Evolutionary conservation across 108 stramenopile species (phyloP).

Genomic region (Skeletonema potamos): DNA sequence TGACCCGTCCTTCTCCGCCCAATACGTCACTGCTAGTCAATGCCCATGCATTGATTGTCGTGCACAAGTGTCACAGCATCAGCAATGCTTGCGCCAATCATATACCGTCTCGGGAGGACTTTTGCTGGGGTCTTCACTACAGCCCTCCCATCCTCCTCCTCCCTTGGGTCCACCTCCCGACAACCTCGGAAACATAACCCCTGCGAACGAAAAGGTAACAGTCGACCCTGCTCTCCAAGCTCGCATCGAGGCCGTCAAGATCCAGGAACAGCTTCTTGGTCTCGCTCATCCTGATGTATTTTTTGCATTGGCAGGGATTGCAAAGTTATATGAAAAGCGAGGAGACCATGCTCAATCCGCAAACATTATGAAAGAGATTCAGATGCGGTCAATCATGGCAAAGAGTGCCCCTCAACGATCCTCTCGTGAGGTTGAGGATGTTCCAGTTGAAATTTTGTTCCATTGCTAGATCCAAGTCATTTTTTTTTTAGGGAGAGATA

Average conservation of each 20-base stretch:
- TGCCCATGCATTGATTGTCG: not conserved
- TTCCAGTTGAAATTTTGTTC: constrained; percentile 23
- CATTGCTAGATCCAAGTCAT: not conserved
- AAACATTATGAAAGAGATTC: constrained; percentile 20
- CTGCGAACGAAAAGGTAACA: not conserved
- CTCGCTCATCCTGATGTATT: constrained; percentile 53
- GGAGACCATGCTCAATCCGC: constrained; percentile 23
- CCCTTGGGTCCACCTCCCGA: not conserved
- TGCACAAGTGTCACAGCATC: not conserved
- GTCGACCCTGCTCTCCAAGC: constrained; percentile 33
- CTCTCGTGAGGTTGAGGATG: not conserved
- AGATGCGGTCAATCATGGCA: constrained; percentile 18
- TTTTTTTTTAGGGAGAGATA: not conserved
- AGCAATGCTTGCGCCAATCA: not conserved
- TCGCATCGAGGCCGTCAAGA: constrained; percentile 35
- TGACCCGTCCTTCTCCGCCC: not conserved
- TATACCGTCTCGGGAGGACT: not conserved
- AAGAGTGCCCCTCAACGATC: constrained; percentile 12
- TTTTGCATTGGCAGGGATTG: constrained; percentile 45
- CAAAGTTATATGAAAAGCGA: constrained; percentile 25
- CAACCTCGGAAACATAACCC: not conserved
- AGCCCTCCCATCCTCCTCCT: not conserved
- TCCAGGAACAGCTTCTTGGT: constrained; percentile 45
- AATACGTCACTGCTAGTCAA: not conserved
- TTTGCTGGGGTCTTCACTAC: not conserved